A percentile compares a stretch with the other conserved stretches of the same genome.
These are phyloP conservation scores for Teratosphaeriaceae sp. DNA, from an alignment of 2,329 filamentous ascomycete species.

Conservation along the genomic window DNA sequence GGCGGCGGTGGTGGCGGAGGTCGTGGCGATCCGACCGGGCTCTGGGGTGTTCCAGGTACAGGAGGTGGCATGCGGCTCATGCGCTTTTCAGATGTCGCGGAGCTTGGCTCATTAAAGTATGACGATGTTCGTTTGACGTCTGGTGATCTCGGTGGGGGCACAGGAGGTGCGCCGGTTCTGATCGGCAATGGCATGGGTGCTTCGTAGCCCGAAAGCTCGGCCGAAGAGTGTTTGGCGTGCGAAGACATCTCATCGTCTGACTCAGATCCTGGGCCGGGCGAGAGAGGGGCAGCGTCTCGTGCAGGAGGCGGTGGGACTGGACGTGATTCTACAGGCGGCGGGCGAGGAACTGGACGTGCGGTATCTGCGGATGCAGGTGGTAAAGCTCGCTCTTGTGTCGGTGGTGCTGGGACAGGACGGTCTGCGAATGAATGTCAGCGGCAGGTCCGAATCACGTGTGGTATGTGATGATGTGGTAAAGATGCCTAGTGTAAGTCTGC, in stretches of 20 bases:
- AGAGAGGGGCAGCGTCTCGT: constrained; percentile 38
- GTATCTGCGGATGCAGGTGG: constrained; percentile 32
- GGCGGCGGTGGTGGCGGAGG: constrained; percentile 46
- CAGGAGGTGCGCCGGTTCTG: constrained; percentile 29
- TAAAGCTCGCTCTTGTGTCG: constrained; percentile 17
- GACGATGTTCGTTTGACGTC: constrained; percentile 35
- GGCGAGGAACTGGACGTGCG: constrained; percentile 32
- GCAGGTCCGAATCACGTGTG: background rate
- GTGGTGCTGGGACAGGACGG: constrained; percentile 31
- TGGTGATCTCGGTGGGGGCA: constrained; percentile 24
- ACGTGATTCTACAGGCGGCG: constrained; percentile 40
- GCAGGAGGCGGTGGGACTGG: constrained; percentile 49
- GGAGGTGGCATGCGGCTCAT: constrained; percentile 31
- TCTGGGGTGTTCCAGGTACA: constrained; percentile 24
- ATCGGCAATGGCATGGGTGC: constrained; percentile 25
- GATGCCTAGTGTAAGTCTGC: constrained; percentile 3
- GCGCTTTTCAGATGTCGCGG: constrained; percentile 28
- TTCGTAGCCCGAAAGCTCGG: constrained; percentile 27
- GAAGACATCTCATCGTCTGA: constrained; percentile 80
- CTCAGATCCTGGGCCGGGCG: constrained; percentile 71
- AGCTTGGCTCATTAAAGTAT: constrained; percentile 32
- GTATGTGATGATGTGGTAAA: background rate
- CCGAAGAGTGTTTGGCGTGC: constrained; percentile 36
- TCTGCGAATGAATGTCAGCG: constrained; percentile 8
- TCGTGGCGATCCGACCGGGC: constrained; percentile 30